Evolutionary conservation across 768 basidiomycete species (phyloP), one percentile per base, ranked within the genome.

Genomic region (Nidula microcarpa): DNA sequence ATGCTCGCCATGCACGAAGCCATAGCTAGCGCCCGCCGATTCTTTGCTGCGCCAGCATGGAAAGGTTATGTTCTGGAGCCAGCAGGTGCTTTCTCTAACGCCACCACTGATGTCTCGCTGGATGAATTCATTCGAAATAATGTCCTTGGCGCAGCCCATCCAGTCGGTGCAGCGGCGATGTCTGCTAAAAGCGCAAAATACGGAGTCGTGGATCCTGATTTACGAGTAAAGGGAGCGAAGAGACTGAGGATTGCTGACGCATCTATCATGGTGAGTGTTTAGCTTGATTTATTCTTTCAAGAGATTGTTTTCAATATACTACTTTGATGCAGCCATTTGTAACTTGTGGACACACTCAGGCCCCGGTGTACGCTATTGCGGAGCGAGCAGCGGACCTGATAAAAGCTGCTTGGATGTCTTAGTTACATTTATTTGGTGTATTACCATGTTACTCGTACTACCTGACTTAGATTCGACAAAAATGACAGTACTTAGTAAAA

Each of bases 121-220:
- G 57, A 62, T 8, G 48, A 47, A 1, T 60, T 55, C 43, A 51
- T 64, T 18, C 55, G 57, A 10, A 35, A 30, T 11, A 50, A 37
- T 30, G 56, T 56, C n/a, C 47, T 37, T 4, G 54, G 48, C 5
- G 53, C 53, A 11, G 55, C 52, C 37, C 72, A 73, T 59, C 59
- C 63, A 4, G 61, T 62, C 16, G 63, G 67, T 1, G 67, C 68
- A 1, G 68, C 70, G 16, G 48, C 56, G 7, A 71, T 72, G 68
- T 62, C 63, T 10, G 50, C 63, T 2, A 50, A 50, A 37, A 49
- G 51, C 16, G 62, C 62, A 11, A 50, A 46, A 2, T 59, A 56
- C 50, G 70, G 71, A 6, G 72, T 72, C 23, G 63, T 71, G 0
- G 62, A 73, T 52, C 61, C 70, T 2, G 59, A 68, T 47, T 51